These are phyloP conservation scores for Pleoardoris graminearum DNA, from an alignment of 2,329 filamentous ascomycete genomes.

Conservation along the genomic window DNA sequence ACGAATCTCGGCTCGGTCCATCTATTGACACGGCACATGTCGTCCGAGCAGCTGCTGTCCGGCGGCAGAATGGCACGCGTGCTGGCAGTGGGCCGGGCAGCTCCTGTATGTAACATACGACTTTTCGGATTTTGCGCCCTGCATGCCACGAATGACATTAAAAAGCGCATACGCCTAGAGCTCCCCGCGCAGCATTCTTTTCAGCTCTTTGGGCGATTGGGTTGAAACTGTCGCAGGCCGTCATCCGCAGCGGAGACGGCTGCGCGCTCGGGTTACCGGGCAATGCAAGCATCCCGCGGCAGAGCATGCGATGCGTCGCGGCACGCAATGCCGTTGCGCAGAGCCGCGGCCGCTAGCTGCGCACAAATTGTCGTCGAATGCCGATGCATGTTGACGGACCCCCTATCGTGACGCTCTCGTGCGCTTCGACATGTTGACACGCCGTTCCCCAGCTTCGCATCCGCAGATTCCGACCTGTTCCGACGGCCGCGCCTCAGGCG, in stretches of 20 bases:
- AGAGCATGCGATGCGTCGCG: constrained; percentile 13
- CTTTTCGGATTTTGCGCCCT: not conserved
- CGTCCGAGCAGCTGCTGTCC: not conserved
- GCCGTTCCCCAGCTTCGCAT: too few species aligned
- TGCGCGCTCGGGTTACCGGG: too few species aligned
- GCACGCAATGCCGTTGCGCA: constrained; percentile 11
- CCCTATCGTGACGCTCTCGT: constrained; percentile 9
- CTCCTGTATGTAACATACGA: not conserved
- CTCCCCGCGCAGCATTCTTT: not conserved
- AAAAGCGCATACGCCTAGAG: not conserved
- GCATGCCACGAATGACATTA: constrained; percentile 8
- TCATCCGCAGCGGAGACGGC: constrained; percentile 18
- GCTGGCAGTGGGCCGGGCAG: not conserved
- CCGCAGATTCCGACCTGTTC: constrained; percentile 21
- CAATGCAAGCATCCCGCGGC: constrained; percentile 16
- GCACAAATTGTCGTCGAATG: not conserved
- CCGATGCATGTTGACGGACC: not conserved
- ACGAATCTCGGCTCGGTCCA: not conserved
- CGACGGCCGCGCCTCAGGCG: constrained; percentile 14
- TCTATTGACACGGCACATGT: not conserved
- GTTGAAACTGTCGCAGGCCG: not conserved
- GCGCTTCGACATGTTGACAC: too few species aligned
- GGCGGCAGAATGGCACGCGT: not conserved
- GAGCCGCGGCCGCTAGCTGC: not conserved
- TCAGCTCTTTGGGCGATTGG: not conserved